Conservation (phyloP, 2,329 filamentous ascomycete genomes). For the Rhexocercosporidium sp. region DNA sequence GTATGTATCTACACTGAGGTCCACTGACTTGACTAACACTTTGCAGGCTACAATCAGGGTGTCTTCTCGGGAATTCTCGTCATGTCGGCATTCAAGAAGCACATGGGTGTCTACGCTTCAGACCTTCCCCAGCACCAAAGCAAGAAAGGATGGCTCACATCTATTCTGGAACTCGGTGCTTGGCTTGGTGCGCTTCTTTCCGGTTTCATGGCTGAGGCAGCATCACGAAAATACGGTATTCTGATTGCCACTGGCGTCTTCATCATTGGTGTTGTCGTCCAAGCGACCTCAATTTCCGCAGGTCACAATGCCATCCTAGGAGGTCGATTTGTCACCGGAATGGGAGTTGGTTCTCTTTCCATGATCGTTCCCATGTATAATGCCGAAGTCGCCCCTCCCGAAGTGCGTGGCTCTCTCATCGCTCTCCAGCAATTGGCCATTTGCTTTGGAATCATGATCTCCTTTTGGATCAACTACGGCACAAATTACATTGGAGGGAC, state of each 20-base stretch:
- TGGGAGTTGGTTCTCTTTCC: conserved; percentile 71
- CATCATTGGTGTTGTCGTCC: conserved; percentile 71
- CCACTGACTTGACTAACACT: conserved; percentile 56
- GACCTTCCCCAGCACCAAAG: conserved; percentile 53
- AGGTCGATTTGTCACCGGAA: conserved; percentile 74
- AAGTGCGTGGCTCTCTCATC: conserved; percentile 70
- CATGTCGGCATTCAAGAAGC: conserved; percentile 57
- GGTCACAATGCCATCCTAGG: conserved; percentile 68
- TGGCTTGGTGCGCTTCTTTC: conserved; percentile 76
- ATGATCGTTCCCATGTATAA: conserved; percentile 66
- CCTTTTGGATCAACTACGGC: conserved; percentile 67
- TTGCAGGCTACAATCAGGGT: conserved; percentile 71
- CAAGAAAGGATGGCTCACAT: conserved; percentile 64
- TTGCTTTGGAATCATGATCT: conserved; percentile 59
- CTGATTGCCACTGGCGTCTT: conserved; percentile 70
- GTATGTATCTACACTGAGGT: conserved; percentile 38
- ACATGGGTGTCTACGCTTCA: conserved; percentile 61
- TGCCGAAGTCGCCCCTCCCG: conserved; percentile 61
- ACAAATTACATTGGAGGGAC: conserved; percentile 72
- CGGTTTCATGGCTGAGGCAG: conserved; percentile 72
- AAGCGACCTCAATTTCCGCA: conserved; percentile 63
- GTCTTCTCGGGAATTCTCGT: conserved; percentile 74
- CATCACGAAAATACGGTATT: conserved; percentile 73
- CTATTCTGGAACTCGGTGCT: conserved; percentile 77
- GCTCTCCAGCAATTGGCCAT: conserved; percentile 69